Conservation (phyloP, 2,329 filamentous ascomycete species). For the Onygenales sp. region DNA sequence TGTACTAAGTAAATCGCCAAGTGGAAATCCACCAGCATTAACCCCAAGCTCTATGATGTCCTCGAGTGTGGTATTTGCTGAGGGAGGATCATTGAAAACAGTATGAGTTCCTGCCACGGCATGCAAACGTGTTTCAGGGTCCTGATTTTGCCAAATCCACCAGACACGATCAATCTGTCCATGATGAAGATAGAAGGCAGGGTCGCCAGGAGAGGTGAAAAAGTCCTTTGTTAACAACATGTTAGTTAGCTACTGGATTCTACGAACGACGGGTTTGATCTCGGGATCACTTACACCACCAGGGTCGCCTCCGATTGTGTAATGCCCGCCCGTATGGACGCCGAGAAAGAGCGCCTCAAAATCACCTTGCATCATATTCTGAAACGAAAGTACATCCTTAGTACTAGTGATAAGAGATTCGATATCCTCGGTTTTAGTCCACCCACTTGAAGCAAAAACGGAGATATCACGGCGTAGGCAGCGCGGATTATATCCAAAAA, state of each 20-base stretch:
- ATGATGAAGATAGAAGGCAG: constrained; percentile 11
- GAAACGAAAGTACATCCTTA: not conserved
- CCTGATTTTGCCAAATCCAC: constrained; percentile 9
- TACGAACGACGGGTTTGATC: no score
- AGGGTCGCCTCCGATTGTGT: not conserved
- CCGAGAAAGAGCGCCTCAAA: not conserved
- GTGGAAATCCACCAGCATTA: constrained; percentile 5
- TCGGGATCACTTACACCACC: not conserved
- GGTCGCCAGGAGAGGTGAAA: constrained; percentile 4
- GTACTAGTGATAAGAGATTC: not conserved
- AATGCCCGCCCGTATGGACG: constrained; percentile 1
- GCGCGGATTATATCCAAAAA: constrained; percentile 21
- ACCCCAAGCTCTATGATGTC: constrained; percentile 12
- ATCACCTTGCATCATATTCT: not conserved
- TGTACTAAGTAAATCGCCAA: constrained; percentile 12
- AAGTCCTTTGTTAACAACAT: not conserved
- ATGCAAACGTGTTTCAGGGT: not conserved
- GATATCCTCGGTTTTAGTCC: not conserved
- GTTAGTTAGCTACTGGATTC: not conserved
- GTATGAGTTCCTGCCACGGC: not conserved
- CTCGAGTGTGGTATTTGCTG: constrained; percentile 13
- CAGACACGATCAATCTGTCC: constrained; percentile 10
- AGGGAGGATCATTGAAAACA: constrained; percentile 6
- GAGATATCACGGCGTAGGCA: constrained; percentile 30
- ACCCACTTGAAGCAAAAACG: constrained; percentile 3